Evolutionary conservation across 306 rosid species (phyloP).

Genomic region (Castanospermum australe): DNA sequence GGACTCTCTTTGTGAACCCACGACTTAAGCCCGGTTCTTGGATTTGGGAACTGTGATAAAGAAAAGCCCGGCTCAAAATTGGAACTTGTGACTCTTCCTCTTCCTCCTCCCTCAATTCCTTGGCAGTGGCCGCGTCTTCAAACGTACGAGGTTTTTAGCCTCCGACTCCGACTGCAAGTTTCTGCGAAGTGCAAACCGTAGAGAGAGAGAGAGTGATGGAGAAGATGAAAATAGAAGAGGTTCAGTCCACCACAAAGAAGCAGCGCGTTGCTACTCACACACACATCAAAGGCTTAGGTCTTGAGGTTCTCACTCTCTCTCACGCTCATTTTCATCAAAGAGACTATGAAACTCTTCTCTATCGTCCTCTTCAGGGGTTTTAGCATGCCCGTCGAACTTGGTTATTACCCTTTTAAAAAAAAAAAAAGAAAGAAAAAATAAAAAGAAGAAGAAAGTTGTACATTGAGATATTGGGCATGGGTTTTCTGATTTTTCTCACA

Average conservation of each 20-base stretch:
- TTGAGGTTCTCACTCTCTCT: constrained; percentile 52
- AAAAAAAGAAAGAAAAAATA: too few species aligned
- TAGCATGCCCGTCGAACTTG: background rate
- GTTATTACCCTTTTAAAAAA: background rate
- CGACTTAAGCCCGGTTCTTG: too few species aligned
- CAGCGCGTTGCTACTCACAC: constrained; percentile 56
- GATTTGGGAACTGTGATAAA: too few species aligned
- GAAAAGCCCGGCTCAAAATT: too few species aligned
- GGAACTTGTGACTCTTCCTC: too few species aligned
- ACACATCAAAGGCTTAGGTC: constrained; percentile 91
- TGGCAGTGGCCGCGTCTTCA: too few species aligned
- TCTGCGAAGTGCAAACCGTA: background rate
- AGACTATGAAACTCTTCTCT: background rate
- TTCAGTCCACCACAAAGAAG: constrained; percentile 86
- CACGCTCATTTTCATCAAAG: background rate
- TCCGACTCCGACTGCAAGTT: background rate
- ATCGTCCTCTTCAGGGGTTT: constrained; percentile 4
- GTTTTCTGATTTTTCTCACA: background rate
- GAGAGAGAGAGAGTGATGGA: constrained; percentile 23
- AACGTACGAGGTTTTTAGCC: too few species aligned
- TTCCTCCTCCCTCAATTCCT: too few species aligned
- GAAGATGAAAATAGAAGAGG: constrained; percentile 83
- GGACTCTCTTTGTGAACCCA: too few species aligned
- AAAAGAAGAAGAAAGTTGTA: too few species aligned
- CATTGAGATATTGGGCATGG: background rate